phyloP scores from a whole-genome alignment of 2,329 filamentous ascomycete species.

The Pestalotiopsis sp. region DNA sequence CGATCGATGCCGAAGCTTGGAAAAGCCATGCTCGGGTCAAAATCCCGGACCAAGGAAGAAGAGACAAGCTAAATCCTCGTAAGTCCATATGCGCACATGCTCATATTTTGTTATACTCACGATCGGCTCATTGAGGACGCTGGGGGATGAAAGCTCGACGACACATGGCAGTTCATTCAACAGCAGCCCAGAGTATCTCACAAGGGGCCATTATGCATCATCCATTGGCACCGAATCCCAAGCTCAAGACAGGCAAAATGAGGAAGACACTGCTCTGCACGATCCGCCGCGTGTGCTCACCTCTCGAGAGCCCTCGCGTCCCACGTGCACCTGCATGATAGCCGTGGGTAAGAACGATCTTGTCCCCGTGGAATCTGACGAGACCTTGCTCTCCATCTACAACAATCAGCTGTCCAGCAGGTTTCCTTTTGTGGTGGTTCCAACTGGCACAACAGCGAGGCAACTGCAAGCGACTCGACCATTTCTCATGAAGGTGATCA shows the following conservation, averaged over 20 bases:
- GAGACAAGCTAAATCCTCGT: neutral
- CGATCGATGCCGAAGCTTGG: slow-evolving; percentile 7
- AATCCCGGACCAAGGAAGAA: neutral
- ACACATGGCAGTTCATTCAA: neutral
- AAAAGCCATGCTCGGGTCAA: neutral
- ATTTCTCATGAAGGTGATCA: neutral
- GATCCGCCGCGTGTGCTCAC: neutral
- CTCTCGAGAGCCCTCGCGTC: neutral
- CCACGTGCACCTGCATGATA: slow-evolving; percentile 1
- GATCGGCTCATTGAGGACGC: neutral
- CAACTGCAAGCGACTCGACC: slow-evolving; percentile 1
- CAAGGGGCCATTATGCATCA: no score
- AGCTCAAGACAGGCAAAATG: no score
- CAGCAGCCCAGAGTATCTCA: neutral
- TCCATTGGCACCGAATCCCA: no score
- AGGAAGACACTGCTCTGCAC: neutral
- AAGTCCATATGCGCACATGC: neutral
- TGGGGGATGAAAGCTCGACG: neutral
- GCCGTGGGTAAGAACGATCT: neutral
- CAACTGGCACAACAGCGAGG: neutral
- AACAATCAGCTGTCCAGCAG: slow-evolving; percentile 3
- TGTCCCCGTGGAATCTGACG: neutral
- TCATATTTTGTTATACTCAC: neutral
- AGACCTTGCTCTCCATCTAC: neutral
- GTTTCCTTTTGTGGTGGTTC: neutral